Evolutionary conservation across 2,329 filamentous ascomycete genomes (phyloP).

Genomic region (Fusarium xylarioides): DNA sequence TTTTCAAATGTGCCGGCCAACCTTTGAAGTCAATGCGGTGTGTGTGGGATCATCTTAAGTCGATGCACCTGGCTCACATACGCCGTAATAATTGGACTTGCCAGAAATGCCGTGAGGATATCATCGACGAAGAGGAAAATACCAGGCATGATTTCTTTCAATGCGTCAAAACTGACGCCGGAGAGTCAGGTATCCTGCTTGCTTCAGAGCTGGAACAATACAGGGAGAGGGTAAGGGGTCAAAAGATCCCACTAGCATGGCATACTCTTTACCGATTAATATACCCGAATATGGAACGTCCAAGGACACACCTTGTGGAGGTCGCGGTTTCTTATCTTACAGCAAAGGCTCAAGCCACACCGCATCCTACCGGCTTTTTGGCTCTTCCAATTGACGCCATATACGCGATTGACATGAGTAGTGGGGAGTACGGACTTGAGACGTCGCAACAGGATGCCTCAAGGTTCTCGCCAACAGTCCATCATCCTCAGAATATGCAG

Average conservation of each 20-base stretch:
- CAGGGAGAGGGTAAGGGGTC: not conserved
- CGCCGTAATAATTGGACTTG: not conserved
- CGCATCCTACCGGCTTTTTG: accelerated
- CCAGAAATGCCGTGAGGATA: not conserved
- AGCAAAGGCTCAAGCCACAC: not conserved
- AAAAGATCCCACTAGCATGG: not conserved
- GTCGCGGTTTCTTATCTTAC: not conserved
- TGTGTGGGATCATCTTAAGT: not conserved
- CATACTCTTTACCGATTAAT: accelerated
- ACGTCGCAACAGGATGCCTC: not conserved
- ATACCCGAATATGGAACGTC: not conserved
- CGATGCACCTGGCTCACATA: not conserved
- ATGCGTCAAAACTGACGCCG: accelerated
- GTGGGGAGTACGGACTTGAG: accelerated
- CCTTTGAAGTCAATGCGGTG: accelerated
- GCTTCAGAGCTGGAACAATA: accelerated
- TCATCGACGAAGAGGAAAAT: not conserved
- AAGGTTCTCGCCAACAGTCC: accelerated
- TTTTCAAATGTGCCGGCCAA: accelerated
- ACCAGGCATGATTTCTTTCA: not conserved
- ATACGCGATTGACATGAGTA: not conserved
- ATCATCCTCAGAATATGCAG: not conserved
- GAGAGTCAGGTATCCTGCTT: not conserved
- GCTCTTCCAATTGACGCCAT: accelerated
- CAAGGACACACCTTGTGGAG: not conserved